Evolutionary conservation across 345 rosid genomes (phyloP), one percentile per base, ranked within the genome.

Genomic region (Salix dunnii): DNA sequence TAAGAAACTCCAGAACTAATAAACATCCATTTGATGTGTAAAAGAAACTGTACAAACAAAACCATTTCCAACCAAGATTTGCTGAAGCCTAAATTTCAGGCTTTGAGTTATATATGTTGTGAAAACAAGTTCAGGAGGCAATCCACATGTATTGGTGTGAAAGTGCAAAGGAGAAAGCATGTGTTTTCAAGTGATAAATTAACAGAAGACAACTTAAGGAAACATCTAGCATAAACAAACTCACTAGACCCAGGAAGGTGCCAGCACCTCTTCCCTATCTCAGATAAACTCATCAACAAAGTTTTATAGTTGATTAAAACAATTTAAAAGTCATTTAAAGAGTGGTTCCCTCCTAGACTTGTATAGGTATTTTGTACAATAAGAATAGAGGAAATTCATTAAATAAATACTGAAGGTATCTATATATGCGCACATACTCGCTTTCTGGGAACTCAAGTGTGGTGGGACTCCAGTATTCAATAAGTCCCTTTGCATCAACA

Each of bases 401-500:
- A 70, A 6, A 67, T 48, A 27, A 68, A 38, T 42, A 11, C 46
- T 9, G 14, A 42, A 42, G 49, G n/a, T 18, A 31, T 9, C 20
- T 61, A 72, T 42, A 76, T 43, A 53, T 10, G 62, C 9, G 67
- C 61, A 85, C 97, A 82, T 90, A 93, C 97, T 87, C 92, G 79
- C 82, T 88, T 85, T 90, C 97, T 3, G 99, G 99, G 73, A 96
- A 96, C 78, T 82, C 82, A 69, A 93, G 85, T 2, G 97, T 91
- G 43, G 85, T 21, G 79, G 98, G 90, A 69, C 80, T 87, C 98
- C 98, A 96, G 79, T 96, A 93, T 86, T 96, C 99, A 30, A 96
- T 89, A 70, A 96, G 83, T 81, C 97, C 99, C 81, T 85, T 92
- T 23, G 79, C 77, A 77, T 96, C 98, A 66, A 91, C 97, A 85